phyloP scores from a whole-genome alignment of 768 basidiomycete genomes.

The Neoboletus magnificus region DNA sequence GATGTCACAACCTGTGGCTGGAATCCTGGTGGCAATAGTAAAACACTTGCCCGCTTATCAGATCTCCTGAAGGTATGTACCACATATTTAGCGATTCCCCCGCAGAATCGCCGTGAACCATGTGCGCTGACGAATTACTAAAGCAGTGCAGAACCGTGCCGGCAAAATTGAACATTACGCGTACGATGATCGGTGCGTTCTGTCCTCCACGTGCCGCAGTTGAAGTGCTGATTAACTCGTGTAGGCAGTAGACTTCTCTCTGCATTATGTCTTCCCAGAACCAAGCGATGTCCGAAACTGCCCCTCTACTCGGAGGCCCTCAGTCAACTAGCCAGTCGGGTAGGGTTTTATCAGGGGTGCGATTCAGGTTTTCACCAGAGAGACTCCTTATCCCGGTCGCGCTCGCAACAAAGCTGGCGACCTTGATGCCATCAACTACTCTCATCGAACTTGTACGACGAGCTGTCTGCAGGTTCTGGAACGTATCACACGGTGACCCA shows the following conservation, averaged over 20 bases:
- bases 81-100: too few species aligned
- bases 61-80: too few species aligned
- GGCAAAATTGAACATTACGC: too few species aligned
- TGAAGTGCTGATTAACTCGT: neutral
- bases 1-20: too few species aligned
- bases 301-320: conserved; percentile 8
- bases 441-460: conserved; percentile 24
- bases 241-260: too few species aligned
- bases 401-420: conserved; percentile 22
- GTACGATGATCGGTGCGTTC: neutral
- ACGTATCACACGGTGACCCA: conserved; percentile 6
- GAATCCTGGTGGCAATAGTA: too few species aligned
- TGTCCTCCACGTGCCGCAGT: neutral
- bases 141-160: neutral
- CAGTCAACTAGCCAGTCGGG: neutral
- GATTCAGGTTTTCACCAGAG: conserved; percentile 8
- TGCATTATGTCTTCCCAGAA: conserved; percentile 9
- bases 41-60: too few species aligned
- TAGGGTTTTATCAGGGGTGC: neutral
- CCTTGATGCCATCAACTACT: conserved; percentile 24
- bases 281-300: conserved; percentile 6
- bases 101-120: too few species aligned
- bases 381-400: conserved; percentile 28
- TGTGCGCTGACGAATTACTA: too few species aligned
- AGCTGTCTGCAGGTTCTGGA: conserved; percentile 27